Percentiles rank a stretch among this genome's conserved stretches.
Evolutionary conservation across 2,329 filamentous ascomycete genomes (phyloP).

Genomic region (Bipolaris gigantea): DNA sequence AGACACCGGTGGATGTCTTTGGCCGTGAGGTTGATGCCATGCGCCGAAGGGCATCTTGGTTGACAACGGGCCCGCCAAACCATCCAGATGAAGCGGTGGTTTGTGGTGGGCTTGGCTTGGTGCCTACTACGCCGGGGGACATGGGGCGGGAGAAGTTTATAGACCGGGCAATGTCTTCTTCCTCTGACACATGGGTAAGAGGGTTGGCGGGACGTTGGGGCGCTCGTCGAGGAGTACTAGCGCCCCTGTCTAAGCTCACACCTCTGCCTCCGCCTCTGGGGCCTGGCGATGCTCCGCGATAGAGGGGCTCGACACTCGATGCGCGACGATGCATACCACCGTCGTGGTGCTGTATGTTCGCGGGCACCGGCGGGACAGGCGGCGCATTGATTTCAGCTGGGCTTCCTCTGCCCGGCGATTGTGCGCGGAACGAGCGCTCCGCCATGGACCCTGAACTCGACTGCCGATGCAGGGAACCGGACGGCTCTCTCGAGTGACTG

Average conservation of each 20-base stretch:
- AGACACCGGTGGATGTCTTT: slow-evolving; percentile 28
- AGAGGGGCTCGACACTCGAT: slow-evolving; percentile 55
- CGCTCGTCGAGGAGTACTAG: slow-evolving; percentile 25
- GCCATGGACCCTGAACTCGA: slow-evolving; percentile 82
- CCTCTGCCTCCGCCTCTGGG: slow-evolving; percentile 43
- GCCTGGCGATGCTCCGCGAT: slow-evolving; percentile 51
- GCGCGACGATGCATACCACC: slow-evolving; percentile 40
- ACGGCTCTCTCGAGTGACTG: slow-evolving; percentile 49
- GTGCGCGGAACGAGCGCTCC: slow-evolving; percentile 81
- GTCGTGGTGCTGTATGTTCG: slow-evolving; percentile 44
- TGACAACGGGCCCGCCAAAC: slow-evolving; percentile 44
- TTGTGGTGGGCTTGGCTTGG: slow-evolving; percentile 14
- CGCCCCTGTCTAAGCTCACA: slow-evolving; percentile 47
- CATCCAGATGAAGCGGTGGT: slow-evolving; percentile 37
- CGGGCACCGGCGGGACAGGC: slow-evolving; percentile 75
- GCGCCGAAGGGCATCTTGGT: slow-evolving; percentile 35
- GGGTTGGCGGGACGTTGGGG: slow-evolving; percentile 34
- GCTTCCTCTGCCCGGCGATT: slow-evolving; percentile 53
- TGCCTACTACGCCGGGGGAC: slow-evolving; percentile 39
- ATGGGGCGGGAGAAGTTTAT: slow-evolving; percentile 61
- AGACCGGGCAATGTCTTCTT: slow-evolving; percentile 49
- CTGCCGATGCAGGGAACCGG: slow-evolving; percentile 42
- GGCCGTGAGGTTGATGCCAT: slow-evolving; percentile 32
- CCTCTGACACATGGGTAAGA: slow-evolving; percentile 48
- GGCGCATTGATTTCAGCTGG: slow-evolving; percentile 56